Percentiles rank a stretch among this genome's conserved stretches.
phyloP scores from a whole-genome alignment of 2,329 filamentous ascomycete genomes.

The Aurifilum marmelostoma region DNA sequence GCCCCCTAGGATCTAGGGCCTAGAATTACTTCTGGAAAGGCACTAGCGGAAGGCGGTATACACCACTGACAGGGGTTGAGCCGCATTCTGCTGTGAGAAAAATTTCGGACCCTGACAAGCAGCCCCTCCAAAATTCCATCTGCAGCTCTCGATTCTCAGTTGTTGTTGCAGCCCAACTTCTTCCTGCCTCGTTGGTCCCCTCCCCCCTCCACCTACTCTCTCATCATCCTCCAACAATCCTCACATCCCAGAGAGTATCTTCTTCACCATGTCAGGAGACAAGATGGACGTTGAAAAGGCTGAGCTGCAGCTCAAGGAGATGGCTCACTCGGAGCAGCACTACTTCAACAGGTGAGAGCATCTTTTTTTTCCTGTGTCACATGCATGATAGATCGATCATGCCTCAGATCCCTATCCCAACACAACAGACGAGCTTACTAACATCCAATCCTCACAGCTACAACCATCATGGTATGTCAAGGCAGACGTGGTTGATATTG shows the following conservation, averaged over 20 bases:
- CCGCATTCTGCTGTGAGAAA: slow-evolving; percentile 11
- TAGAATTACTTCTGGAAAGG: slow-evolving; percentile 16
- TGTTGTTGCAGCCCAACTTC: slow-evolving; percentile 11
- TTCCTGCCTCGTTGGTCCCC: neutral
- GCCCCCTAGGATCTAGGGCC: neutral
- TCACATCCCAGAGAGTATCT: neutral
- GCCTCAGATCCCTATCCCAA: neutral
- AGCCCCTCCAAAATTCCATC: slow-evolving; percentile 13
- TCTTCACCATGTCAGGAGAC: slow-evolving; percentile 46
- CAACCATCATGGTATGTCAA: slow-evolving; percentile 87
- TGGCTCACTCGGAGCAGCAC: slow-evolving; percentile 96
- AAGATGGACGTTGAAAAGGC: slow-evolving; percentile 64
- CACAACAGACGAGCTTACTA: neutral
- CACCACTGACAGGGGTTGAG: slow-evolving; percentile 6
- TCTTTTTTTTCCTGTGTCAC: slow-evolving; percentile 32
- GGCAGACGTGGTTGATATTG: slow-evolving; percentile 37
- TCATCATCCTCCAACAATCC: neutral
- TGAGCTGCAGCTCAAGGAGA: slow-evolving; percentile 66
- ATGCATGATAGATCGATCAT: neutral
- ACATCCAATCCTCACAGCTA: slow-evolving; percentile 62
- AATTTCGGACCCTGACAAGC: slow-evolving; percentile 13
- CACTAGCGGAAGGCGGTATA: slow-evolving; percentile 4
- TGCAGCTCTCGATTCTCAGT: neutral
- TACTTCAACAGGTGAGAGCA: slow-evolving; percentile 91
- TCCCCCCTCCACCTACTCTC: neutral